These are phyloP conservation scores for Guadua angustifolia DNA, from an alignment of 176 grass and related monocot genomes.

Conservation along the genomic window DNA sequence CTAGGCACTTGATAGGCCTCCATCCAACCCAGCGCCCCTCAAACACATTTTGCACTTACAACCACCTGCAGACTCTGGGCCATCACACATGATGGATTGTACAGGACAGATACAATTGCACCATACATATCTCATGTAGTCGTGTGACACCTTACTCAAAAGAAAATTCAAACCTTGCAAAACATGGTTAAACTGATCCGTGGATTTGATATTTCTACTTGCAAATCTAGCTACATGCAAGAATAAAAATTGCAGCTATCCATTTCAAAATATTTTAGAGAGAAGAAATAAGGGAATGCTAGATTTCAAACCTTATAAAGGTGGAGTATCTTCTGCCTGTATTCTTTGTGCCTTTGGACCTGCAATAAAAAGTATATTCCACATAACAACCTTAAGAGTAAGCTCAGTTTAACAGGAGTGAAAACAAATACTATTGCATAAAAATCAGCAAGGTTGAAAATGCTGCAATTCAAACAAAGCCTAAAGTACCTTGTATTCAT, in stretches of 20 bases:
- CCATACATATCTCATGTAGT: not conserved
- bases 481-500: not conserved
- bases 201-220: conserved; percentile 30
- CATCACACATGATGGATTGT: not conserved
- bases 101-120: conserved; percentile 31
- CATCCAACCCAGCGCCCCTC: not conserved
- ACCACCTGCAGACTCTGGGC: not conserved
- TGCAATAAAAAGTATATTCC: conserved; percentile 33
- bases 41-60: conserved; percentile 3
- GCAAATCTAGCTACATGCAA: conserved; percentile 31
- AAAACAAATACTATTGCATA: not conserved
- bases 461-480: conserved; percentile 25
- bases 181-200: conserved; percentile 18
- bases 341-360: conserved; percentile 88
- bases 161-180: conserved; percentile 13
- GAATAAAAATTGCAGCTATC: conserved; percentile 26
- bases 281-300: conserved; percentile 16
- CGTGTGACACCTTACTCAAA: not conserved
- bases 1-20: not conserved
- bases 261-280: conserved; percentile 45
- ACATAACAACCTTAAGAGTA: conserved; percentile 26
- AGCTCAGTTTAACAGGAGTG: not conserved
- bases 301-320: conserved; percentile 80
- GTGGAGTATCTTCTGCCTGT: conserved; percentile 81
- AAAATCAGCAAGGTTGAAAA: not conserved